Base-by-base conservation (phyloP, 768 basidiomycete species). In the Rubroboletus pulcherrimus region DNA sequence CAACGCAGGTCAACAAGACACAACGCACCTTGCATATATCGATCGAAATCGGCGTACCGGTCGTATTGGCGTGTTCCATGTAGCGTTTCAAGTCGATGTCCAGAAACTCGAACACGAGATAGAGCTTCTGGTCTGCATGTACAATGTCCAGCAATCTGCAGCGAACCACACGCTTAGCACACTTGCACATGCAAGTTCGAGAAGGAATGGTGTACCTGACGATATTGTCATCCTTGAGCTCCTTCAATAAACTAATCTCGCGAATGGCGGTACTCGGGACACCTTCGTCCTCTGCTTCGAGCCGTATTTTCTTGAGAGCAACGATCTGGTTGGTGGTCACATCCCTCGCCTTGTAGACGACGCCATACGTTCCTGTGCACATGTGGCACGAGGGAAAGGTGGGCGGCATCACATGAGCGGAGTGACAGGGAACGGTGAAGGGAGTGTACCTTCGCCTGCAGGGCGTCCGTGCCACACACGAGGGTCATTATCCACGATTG, bases 231-330 rank as follows among this genome's bases (percentile, higher is more conserved):
- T 98, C 91, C 71, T 91, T 92, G 65, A 99, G 81, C 70, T 99
- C 97, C 73, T 98, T 99, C 63, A 99, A 75, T 58, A 99, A 74
- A 75, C 91, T 93, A 73, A 99, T 99, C 78, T 99, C 97, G 49
- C 97, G 84, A 66, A 99, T 99, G 53, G 96, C 95, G 5, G 97
- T 99, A 60, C 89, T 92, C 9, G 97, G 97, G 21, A 99, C 97
- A 45, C 97, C 97, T 72, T 99, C 97, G 68, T 99, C 97, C 73
- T 98, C 97, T 17, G 94, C 93, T 71, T 98, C 97, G 29, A 99
- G 84, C 39, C 97, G 78, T 69, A 99, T 98, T 81, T 99, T 99
- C 85, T 99, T 99, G 61, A 98, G 78, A 24, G 97, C 97, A 49
- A 99, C 97, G 62, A 98, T 85, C 63, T 84, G 74, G 69, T 89